Conservation (phyloP, 768 basidiomycete species). For the Mycena galopus region DNA sequence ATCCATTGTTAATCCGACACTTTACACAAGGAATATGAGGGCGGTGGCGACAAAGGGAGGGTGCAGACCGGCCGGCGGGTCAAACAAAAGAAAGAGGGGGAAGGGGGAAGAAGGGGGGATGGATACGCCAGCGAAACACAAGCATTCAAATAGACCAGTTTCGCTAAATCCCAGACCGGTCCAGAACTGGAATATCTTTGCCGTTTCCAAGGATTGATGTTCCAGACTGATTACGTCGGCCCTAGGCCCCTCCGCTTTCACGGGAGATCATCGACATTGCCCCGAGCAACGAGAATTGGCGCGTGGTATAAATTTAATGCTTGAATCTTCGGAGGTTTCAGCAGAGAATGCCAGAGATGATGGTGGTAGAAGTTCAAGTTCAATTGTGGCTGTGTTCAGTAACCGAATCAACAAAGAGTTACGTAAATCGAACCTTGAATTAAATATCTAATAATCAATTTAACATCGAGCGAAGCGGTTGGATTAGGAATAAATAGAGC, state of each 20-base stretch:
- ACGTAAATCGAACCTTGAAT: too few species aligned
- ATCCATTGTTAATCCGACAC: constrained; percentile 59
- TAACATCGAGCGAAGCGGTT: too few species aligned
- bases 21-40: constrained; percentile 19
- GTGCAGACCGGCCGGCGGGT: constrained; percentile 32
- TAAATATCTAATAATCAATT: too few species aligned
- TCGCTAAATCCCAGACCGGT: constrained; percentile 30
- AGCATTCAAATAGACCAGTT: constrained; percentile 19
- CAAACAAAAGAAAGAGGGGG: constrained; percentile 2
- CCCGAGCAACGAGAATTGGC: background rate
- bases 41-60: constrained; percentile 14
- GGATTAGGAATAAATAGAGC: too few species aligned
- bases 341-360: background rate
- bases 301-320: background rate
- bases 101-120: background rate
- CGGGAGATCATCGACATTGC: background rate
- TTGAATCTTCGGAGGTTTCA: background rate
- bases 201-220: constrained; percentile 32
- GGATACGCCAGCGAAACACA: background rate
- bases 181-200: constrained; percentile 18
- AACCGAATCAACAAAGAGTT: too few species aligned
- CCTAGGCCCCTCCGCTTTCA: background rate
- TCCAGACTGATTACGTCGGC: constrained; percentile 21
- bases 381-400: too few species aligned
- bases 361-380: too few species aligned